Conservation (phyloP, 1,284 basidiomycete genomes). For the Porodaedalea pini region DNA sequence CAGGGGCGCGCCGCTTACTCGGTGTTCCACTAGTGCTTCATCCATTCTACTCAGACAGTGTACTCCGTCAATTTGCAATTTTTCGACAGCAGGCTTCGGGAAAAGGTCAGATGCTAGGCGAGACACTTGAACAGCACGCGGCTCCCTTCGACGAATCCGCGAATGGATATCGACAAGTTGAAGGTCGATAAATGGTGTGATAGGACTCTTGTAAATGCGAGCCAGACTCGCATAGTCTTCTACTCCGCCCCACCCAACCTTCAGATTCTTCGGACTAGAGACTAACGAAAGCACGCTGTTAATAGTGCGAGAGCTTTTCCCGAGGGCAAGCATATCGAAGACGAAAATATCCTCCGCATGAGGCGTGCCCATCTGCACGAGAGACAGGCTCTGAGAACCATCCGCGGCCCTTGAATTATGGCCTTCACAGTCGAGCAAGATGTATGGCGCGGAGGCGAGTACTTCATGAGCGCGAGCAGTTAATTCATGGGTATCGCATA, state of each 20-base stretch:
- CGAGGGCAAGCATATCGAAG: slow-evolving; percentile 10
- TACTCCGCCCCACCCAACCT: slow-evolving; percentile 11
- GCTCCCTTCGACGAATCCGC: background rate
- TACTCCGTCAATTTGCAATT: slow-evolving; percentile 6
- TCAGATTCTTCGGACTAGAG: background rate
- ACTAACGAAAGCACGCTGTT: background rate
- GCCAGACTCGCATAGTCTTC: background rate
- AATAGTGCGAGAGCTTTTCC: background rate
- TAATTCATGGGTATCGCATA: background rate
- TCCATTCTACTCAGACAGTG: slow-evolving; percentile 9
- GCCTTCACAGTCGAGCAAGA: slow-evolving; percentile 6
- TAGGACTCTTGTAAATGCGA: background rate
- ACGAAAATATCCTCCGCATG: slow-evolving; percentile 10
- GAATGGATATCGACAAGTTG: slow-evolving; percentile 10
- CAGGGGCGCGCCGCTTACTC: background rate
- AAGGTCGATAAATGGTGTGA: slow-evolving; percentile 2
- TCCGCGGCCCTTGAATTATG: background rate
- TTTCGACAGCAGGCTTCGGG: background rate
- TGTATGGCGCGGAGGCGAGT: background rate
- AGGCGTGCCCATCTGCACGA: slow-evolving; percentile 4
- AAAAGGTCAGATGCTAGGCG: background rate
- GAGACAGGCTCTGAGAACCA: background rate
- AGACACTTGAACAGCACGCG: background rate
- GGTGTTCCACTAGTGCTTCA: slow-evolving; percentile 2
- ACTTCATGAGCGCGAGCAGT: background rate